These are phyloP conservation scores for Phylloporus rhodoxanthus DNA, from an alignment of 768 basidiomycete genomes.

Conservation along the genomic window DNA sequence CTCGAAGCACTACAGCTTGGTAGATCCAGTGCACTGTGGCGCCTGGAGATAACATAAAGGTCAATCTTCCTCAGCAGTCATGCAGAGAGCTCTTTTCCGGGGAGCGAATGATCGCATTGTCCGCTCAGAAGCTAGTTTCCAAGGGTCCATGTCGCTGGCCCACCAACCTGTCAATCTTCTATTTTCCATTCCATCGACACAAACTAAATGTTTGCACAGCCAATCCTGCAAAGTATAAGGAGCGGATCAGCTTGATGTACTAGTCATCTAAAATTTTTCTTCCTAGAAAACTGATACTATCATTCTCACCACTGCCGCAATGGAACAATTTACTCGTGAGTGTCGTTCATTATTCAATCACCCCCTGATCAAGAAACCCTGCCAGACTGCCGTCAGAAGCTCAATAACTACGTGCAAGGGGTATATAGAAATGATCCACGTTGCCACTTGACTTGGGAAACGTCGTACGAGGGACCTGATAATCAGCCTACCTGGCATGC, in stretches of 20 bases:
- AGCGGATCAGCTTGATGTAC: neutral
- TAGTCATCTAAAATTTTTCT: neutral
- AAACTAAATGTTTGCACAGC: constrained; percentile 12
- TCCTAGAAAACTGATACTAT: neutral
- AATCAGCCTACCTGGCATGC: constrained; percentile 22
- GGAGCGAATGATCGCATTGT: neutral
- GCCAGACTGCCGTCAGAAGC: constrained; percentile 17
- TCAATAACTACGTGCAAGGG: constrained; percentile 22
- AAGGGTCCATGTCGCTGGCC: constrained; percentile 1
- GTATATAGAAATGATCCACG: constrained; percentile 11
- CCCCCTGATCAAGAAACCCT: neutral
- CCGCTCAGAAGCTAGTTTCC: constrained; percentile 1
- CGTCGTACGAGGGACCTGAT: constrained; percentile 9
- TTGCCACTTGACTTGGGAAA: constrained; percentile 17
- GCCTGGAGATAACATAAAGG: neutral
- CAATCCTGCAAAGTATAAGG: constrained; percentile 14
- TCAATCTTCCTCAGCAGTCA: too few relatives aligned
- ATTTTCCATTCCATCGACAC: constrained; percentile 1
- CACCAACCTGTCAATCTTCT: constrained; percentile 22
- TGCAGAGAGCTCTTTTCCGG: neutral
- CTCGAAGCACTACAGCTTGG: neutral
- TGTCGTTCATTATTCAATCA: neutral
- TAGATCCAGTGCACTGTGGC: neutral
- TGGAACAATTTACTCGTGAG: constrained; percentile 7
- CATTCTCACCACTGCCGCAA: neutral